phyloP scores from a whole-genome alignment of 352 stramenopile genomes.

The Pythium dissotocum region DNA sequence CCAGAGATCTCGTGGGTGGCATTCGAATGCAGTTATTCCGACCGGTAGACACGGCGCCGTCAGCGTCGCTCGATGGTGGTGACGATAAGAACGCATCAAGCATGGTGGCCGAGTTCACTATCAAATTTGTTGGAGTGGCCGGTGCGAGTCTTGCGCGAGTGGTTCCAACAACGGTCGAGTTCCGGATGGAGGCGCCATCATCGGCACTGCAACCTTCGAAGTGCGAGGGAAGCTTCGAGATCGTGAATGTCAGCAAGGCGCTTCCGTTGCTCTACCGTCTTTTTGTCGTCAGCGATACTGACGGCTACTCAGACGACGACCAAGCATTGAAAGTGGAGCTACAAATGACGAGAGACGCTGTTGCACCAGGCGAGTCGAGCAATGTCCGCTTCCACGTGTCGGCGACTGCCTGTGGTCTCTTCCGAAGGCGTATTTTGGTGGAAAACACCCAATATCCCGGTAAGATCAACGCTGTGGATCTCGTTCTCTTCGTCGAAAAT shows the following conservation, averaged over 20 bases:
- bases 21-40: conserved; percentile 88
- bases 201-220: conserved; percentile 13
- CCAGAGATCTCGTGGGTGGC: conserved; percentile 79
- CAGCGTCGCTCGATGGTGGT: conserved; percentile 16
- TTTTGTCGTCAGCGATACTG: conserved; percentile 59
- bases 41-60: background rate
- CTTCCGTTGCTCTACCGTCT: conserved; percentile 76
- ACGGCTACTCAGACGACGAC: conserved; percentile 81
- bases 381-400: conserved; percentile 64
- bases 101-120: conserved; percentile 85
- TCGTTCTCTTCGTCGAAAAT: conserved; percentile 84
- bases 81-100: conserved; percentile 54
- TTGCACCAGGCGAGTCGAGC: conserved; percentile 55
- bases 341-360: conserved; percentile 71
- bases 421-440: conserved; percentile 77
- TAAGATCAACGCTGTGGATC: conserved; percentile 75
- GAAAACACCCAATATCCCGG: conserved; percentile 84
- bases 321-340: conserved; percentile 67
- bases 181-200: conserved; percentile 72
- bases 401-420: conserved; percentile 73
- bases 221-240: conserved; percentile 72
- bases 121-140: conserved; percentile 87
- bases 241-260: conserved; percentile 82
- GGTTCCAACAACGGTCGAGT: conserved; percentile 64
- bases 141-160: conserved; percentile 79